Evolutionary conservation across 495 filamentous ascomycete species (phyloP), one percentile per base, ranked within the genome.

Genomic region (Penicillium cinerascens): DNA sequence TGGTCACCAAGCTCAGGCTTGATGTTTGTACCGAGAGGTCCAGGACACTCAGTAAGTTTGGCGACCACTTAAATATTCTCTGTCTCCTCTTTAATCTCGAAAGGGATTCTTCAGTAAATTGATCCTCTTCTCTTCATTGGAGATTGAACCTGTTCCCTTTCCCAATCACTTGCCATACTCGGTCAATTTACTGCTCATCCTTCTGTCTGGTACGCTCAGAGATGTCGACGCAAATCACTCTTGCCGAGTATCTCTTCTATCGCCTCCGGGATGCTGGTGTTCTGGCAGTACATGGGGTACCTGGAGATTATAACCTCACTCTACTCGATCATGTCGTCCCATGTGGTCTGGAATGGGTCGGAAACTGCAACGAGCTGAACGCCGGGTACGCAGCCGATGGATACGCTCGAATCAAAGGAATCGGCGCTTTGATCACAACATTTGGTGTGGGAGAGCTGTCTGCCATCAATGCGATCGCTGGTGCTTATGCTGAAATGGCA

Each of bases 311-410:
- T 67, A 88, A 87, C 58, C 71, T 91, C n/a, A 69, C 74, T 2
- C 73, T 80, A 8, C 72, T 89, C 9, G 87, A 90, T 66, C 81
- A 83, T 54, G 50, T 89, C 18, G 72, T 76, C 16, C 78, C 79
- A 21, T 60, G 68, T 35, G 80, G 78, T 0, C 65, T 91, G 11
- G 75, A 78, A 52, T 89, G 86, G 87, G 78, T 89, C 16, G 85
- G 85, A 42, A 89, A 84, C 63, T 82, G 79, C 53, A 90, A 91
- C 56, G 87, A 91, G 60, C 75, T 91, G 25, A 89, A 90, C 60
- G 84, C 85, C 16, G 86, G 82, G 11, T 92, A 91, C 55, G 87
- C 88, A 2, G 82, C 87, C 10, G 88, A 92, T 67, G 88, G 87
- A 10, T 90, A 90, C 60, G 86, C 87, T 27, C 73, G 87, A 25